Conservation (phyloP, 176 grass and related monocot genomes). For the Poa pratensis region DNA sequence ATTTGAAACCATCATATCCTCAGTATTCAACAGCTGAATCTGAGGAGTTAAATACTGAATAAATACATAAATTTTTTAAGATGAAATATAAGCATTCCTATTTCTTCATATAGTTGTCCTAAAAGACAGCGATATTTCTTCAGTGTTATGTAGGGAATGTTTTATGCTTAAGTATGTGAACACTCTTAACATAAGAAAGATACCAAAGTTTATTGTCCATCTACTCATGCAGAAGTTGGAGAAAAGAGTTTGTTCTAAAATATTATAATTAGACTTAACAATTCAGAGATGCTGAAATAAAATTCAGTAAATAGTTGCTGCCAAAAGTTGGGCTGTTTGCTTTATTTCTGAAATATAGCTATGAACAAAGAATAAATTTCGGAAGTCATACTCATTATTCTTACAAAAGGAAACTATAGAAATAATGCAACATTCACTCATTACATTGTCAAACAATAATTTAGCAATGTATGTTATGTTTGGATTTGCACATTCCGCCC, state of each 20-base stretch:
- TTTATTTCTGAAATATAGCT: neutral
- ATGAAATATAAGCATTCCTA: neutral
- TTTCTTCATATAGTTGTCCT: neutral
- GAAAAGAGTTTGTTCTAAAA: too few relatives aligned
- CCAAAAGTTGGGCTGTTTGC: neutral
- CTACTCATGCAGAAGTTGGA: too few relatives aligned
- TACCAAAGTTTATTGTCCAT: neutral
- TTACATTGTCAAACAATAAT: neutral
- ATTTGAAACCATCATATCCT: conserved; percentile 15
- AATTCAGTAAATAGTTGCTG: neutral
- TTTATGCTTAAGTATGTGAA: neutral
- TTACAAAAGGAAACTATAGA: neutral
- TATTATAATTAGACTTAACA: neutral
- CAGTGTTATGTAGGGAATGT: neutral
- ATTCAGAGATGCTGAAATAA: neutral
- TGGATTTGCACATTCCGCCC: neutral
- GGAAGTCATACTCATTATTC: neutral
- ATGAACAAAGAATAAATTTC: neutral
- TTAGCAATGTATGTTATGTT: neutral
- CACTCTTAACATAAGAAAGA: neutral
- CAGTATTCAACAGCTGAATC: conserved; percentile 45
- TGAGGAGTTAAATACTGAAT: conserved; percentile 51
- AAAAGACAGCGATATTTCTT: neutral
- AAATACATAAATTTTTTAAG: neutral
- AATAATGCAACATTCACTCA: neutral